Evolutionary conservation across 2,329 filamentous ascomycete species (phyloP).

Genomic region (Hymenoscyphus linearis): DNA sequence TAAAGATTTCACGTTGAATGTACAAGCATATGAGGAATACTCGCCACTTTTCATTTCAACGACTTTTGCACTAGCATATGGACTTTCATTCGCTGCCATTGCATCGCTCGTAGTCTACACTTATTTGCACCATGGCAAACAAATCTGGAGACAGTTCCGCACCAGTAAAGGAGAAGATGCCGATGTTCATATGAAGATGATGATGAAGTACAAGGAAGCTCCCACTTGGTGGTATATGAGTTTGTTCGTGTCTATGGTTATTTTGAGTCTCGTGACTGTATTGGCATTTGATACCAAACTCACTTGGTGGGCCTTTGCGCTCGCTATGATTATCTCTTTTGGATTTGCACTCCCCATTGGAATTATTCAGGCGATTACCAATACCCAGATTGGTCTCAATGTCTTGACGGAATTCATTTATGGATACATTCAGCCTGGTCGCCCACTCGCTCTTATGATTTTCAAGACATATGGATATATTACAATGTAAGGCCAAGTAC

Average conservation of each 20-base stretch:
- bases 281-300: constrained; percentile 58
- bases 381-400: constrained; percentile 64
- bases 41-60: constrained; percentile 71
- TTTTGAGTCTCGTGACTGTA: constrained; percentile 35
- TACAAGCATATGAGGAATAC: constrained; percentile 60
- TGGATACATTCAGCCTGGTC: constrained; percentile 67
- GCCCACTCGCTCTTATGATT: constrained; percentile 69
- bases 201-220: constrained; percentile 9
- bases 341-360: constrained; percentile 61
- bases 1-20: constrained; percentile 55
- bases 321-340: constrained; percentile 60
- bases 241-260: constrained; percentile 9
- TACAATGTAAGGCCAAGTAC: constrained; percentile 61
- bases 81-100: constrained; percentile 67
- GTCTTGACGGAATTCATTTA: constrained; percentile 69
- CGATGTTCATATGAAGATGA: constrained; percentile 13
- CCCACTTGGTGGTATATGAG: constrained; percentile 15
- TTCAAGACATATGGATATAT: constrained; percentile 72
- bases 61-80: constrained; percentile 65
- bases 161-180: constrained; percentile 4
- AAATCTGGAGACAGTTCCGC: constrained; percentile 47
- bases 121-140: constrained; percentile 59
- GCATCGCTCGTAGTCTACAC: constrained; percentile 64
- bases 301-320: constrained; percentile 58
- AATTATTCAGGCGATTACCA: constrained; percentile 65